Evolutionary conservation across 371 early-diverging fungal species (phyloP).

Genomic region (Mucor mucedo): DNA sequence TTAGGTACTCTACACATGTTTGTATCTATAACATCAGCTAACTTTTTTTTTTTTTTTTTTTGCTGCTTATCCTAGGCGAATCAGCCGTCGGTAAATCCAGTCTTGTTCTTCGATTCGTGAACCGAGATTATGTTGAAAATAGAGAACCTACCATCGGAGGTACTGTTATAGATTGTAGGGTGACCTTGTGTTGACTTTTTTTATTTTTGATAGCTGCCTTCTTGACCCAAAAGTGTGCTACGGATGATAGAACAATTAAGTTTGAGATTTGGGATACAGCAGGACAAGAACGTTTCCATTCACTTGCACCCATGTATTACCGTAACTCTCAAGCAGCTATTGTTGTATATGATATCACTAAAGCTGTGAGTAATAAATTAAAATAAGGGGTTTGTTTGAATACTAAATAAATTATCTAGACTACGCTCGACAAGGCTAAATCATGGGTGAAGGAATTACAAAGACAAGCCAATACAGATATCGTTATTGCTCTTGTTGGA

Average conservation of each 20-base stretch:
- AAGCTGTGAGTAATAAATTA: conserved; percentile 60
- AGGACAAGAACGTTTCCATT: conserved; percentile 88
- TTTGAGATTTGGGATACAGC: conserved; percentile 97
- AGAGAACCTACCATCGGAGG: conserved; percentile 98
- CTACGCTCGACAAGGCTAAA: conserved; percentile 95
- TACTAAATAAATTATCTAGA: conserved; percentile 39
- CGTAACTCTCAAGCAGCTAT: conserved; percentile 96
- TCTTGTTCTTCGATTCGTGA: conserved; percentile 84
- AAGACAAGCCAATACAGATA: conserved; percentile 92
- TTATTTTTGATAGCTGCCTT: conserved; percentile 68
- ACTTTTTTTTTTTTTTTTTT: too few relatives aligned
- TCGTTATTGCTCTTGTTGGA: conserved; percentile 96
- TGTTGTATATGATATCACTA: conserved; percentile 95
- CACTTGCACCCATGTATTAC: conserved; percentile 99
- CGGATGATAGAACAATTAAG: conserved; percentile 73
- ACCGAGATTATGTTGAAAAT: conserved; percentile 92
- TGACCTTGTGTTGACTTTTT: neutral
- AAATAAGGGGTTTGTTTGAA: too few relatives aligned
- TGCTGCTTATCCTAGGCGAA: conserved; percentile 59
- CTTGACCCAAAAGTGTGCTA: conserved; percentile 70
- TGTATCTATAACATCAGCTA: neutral
- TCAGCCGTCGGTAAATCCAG: conserved; percentile 89
- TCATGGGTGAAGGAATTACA: conserved; percentile 99
- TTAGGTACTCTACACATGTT: conserved; percentile 54
- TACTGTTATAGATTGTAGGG: conserved; percentile 17